phyloP scores from a whole-genome alignment of 352 stramenopile species.

The Globisporangium barbulae region DNA sequence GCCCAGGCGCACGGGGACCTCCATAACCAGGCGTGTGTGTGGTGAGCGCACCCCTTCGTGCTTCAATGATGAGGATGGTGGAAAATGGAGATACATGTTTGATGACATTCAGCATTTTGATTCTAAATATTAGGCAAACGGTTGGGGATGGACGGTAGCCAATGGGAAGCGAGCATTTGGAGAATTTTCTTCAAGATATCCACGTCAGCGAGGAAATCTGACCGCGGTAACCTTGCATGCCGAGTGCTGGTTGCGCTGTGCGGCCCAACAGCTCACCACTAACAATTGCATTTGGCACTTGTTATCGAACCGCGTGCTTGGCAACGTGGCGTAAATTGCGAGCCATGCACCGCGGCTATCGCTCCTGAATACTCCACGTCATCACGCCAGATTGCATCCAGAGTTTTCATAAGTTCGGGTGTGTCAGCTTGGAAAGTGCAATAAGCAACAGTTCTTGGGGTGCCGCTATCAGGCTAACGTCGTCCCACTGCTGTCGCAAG shows the following conservation, averaged over 20 bases:
- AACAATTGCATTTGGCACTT: not conserved
- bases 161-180: conserved; percentile 4
- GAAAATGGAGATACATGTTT: not conserved
- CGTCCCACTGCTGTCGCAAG: not conserved
- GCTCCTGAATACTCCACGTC: not conserved
- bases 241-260: too few relatives aligned
- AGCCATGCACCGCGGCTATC: not conserved
- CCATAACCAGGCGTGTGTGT: conserved; percentile 9
- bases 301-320: too few relatives aligned
- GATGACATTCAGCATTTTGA: not conserved
- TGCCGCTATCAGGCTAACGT: not conserved
- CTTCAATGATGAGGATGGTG: not conserved
- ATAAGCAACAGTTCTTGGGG: not conserved
- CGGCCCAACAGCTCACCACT: not conserved
- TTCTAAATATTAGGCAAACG: not conserved
- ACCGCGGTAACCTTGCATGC: too few relatives aligned
- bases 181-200: conserved; percentile 10
- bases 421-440: not conserved
- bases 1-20: conserved; percentile 19
- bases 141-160: not conserved
- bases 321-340: too few relatives aligned
- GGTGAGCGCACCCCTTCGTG: not conserved
- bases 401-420: not conserved
- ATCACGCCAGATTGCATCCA: not conserved
- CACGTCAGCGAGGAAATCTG: not conserved